These are phyloP conservation scores for Blastobotrys peoriensis DNA, from an alignment of 805 yeast species.

Conservation along the genomic window DNA sequence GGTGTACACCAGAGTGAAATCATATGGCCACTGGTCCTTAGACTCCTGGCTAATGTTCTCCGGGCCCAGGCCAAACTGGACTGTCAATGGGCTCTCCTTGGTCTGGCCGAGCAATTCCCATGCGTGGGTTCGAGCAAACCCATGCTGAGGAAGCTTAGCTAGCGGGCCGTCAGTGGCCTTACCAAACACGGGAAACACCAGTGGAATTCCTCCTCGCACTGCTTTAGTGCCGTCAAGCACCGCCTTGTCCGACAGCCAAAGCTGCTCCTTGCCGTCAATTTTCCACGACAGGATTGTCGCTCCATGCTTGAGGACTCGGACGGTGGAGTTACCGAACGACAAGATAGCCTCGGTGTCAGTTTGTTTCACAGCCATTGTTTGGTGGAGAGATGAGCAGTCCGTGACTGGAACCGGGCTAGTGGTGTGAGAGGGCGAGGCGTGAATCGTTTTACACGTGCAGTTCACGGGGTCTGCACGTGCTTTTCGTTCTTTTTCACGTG, in stretches of 20 bases:
- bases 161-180: slow-evolving; percentile 56
- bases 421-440: neutral
- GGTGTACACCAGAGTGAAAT: slow-evolving; percentile 72
- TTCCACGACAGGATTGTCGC: slow-evolving; percentile 87
- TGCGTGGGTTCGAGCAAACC: slow-evolving; percentile 81
- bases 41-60: slow-evolving; percentile 66
- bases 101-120: slow-evolving; percentile 96
- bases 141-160: slow-evolving; percentile 83
- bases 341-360: slow-evolving; percentile 56
- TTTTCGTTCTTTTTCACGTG: neutral
- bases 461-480: neutral
- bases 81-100: slow-evolving; percentile 61
- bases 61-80: slow-evolving; percentile 87
- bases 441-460: neutral
- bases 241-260: slow-evolving; percentile 63
- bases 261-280: slow-evolving; percentile 63
- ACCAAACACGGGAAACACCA: slow-evolving; percentile 88
- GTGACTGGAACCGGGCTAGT: neutral
- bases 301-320: slow-evolving; percentile 74
- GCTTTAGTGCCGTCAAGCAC: slow-evolving; percentile 87
- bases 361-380: slow-evolving; percentile 58
- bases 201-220: slow-evolving; percentile 95
- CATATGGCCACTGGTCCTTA: slow-evolving; percentile 55
- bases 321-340: slow-evolving; percentile 52
- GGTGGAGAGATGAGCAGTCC: neutral